Conservation (phyloP, 768 basidiomycete species). For the Mycena polygramma region DNA sequence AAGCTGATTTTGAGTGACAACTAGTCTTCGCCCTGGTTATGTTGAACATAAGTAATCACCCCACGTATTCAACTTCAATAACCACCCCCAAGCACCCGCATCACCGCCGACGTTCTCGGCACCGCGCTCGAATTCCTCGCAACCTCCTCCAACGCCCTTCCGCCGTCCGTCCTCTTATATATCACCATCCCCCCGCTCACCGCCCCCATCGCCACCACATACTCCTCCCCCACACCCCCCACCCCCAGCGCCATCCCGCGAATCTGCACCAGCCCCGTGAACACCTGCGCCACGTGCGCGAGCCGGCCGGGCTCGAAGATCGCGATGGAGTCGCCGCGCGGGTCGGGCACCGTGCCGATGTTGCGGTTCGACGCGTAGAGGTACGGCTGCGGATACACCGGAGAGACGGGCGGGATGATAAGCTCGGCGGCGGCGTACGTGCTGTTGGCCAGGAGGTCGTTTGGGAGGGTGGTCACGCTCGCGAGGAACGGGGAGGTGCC, state of each 20-base stretch:
- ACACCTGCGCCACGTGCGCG: constrained; percentile 61
- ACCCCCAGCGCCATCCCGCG: constrained; percentile 76
- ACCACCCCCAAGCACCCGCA: too few relatives aligned
- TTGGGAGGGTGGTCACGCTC: constrained; percentile 63
- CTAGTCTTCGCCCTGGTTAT: too few relatives aligned
- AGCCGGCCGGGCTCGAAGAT: constrained; percentile 61
- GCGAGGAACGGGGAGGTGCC: constrained; percentile 65
- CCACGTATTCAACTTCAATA: too few relatives aligned
- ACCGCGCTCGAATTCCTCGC: constrained; percentile 64
- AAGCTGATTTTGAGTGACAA: too few relatives aligned
- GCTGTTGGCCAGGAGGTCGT: constrained; percentile 51
- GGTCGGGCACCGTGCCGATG: constrained; percentile 60
- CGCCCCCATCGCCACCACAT: constrained; percentile 66
- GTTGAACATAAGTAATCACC: too few relatives aligned
- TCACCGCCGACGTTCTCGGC: constrained; percentile 53
- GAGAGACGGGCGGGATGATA: constrained; percentile 65
- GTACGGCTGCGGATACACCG: constrained; percentile 62
- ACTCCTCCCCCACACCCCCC: constrained; percentile 61
- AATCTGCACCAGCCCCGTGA: constrained; percentile 73
- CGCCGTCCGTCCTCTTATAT: constrained; percentile 64
- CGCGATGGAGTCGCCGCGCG: constrained; percentile 72
- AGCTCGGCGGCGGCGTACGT: constrained; percentile 73
- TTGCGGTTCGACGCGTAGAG: constrained; percentile 82
- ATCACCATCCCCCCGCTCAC: constrained; percentile 69
- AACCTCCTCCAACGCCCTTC: constrained; percentile 63